phyloP scores from a whole-genome alignment of 2,329 filamentous ascomycete genomes.

The Thyridium curvatum region DNA sequence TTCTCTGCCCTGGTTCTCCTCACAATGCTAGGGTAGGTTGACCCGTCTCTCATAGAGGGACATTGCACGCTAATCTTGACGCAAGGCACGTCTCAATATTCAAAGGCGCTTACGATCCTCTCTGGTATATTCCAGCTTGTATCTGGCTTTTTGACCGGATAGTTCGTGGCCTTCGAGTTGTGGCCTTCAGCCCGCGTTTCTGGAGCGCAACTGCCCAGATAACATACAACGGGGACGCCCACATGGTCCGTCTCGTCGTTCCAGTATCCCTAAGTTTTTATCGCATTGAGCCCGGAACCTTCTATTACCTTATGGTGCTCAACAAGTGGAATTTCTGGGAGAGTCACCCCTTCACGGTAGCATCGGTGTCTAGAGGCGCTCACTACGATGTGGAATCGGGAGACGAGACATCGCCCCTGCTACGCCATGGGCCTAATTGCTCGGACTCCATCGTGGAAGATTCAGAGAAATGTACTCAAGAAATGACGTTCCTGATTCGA shows the following conservation, averaged over 20 bases:
- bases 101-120: too few species aligned
- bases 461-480: neutral
- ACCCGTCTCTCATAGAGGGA: neutral
- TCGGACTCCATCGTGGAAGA: too few species aligned
- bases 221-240: constrained; percentile 26
- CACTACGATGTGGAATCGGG: constrained; percentile 5
- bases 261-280: constrained; percentile 25
- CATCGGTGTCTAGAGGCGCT: constrained; percentile 14
- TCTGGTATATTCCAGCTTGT: too few species aligned
- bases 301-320: constrained; percentile 35
- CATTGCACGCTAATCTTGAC: neutral
- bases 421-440: too few species aligned
- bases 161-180: constrained; percentile 32
- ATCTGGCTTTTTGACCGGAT: constrained; percentile 6
- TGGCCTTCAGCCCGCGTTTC: constrained; percentile 28
- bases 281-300: constrained; percentile 28
- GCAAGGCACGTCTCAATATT: constrained; percentile 38
- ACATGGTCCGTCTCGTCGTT: constrained; percentile 32
- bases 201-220: constrained; percentile 26
- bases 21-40: constrained; percentile 9
- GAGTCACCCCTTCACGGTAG: constrained; percentile 42
- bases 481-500: constrained; percentile 34
- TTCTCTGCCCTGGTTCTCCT: too few species aligned
- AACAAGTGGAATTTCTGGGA: constrained; percentile 34
- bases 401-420: too few species aligned